phyloP scores from a whole-genome alignment of 345 rosid genomes.

The Dimocarpus longan region DNA sequence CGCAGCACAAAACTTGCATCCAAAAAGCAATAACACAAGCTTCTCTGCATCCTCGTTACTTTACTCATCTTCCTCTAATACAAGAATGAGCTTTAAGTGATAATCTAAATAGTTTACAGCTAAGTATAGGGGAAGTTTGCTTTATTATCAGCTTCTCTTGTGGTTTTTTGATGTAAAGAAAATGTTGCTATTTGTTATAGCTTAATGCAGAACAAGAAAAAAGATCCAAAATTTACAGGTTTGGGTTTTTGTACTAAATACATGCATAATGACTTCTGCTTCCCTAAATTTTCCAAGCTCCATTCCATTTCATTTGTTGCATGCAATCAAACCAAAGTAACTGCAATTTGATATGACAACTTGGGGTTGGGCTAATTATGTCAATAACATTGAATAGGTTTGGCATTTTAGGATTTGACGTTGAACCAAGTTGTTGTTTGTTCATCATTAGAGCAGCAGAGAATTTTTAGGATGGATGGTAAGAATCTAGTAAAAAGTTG shows the following conservation, averaged over 20 bases:
- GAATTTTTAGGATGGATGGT: slow-evolving; percentile 11
- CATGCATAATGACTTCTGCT: slow-evolving; percentile 5
- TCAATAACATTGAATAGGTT: background rate
- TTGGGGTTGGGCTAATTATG: background rate
- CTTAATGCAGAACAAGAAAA: slow-evolving; percentile 20
- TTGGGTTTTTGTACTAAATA: slow-evolving; percentile 16
- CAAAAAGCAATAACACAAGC: slow-evolving; percentile 70
- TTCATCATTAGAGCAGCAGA: background rate
- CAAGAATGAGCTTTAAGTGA: slow-evolving; percentile 39
- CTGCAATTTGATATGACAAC: background rate
- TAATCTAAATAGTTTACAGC: slow-evolving; percentile 4
- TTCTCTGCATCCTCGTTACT: slow-evolving; percentile 87
- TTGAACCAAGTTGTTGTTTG: background rate
- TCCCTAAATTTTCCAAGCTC: slow-evolving; percentile 1
- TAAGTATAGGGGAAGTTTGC: slow-evolving; percentile 28
- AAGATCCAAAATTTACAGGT: slow-evolving; percentile 11
- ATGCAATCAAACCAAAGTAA: background rate
- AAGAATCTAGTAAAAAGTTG: slow-evolving; percentile 24
- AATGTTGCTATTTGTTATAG: slow-evolving; percentile 26
- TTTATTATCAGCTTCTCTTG: slow-evolving; percentile 15
- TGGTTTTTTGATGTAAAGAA: slow-evolving; percentile 36
- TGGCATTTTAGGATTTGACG: background rate
- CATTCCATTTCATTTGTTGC: background rate
- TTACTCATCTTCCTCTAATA: slow-evolving; percentile 58
- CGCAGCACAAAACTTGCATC: slow-evolving; percentile 34